A percentile compares a stretch with the other conserved stretches of the same genome.
Evolutionary conservation across 441 rosid genomes (phyloP).

Genomic region (California macrophylla): DNA sequence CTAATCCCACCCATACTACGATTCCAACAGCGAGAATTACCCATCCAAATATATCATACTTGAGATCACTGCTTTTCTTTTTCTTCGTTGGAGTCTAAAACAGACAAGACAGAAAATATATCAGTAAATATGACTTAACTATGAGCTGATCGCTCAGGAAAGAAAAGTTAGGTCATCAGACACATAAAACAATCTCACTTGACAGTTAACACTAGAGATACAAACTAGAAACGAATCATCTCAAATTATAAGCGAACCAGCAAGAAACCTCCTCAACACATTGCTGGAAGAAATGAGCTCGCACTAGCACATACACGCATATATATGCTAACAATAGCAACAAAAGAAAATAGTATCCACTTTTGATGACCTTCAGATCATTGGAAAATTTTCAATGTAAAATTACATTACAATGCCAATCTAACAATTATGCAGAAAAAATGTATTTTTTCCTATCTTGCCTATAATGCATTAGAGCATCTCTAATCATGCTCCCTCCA

Average conservation of each 20-base stretch:
- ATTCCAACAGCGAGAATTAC: slow-evolving; percentile 51
- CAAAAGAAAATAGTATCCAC: background rate
- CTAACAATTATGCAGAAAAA: background rate
- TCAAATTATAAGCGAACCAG: background rate
- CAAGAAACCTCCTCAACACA: too few relatives aligned
- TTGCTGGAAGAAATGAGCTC: background rate
- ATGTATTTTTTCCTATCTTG: background rate
- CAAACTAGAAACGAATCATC: background rate
- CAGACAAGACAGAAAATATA: slow-evolving; percentile 6
- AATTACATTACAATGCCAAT: background rate
- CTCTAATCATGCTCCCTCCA: too few relatives aligned
- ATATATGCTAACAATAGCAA: background rate
- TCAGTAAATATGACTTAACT: background rate
- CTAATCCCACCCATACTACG: slow-evolving; percentile 49
- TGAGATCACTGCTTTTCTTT: slow-evolving; percentile 43
- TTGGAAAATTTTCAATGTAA: too few relatives aligned
- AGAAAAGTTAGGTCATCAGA: background rate
- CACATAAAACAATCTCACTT: background rate
- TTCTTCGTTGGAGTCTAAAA: slow-evolving; percentile 41
- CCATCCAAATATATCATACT: slow-evolving; percentile 59
- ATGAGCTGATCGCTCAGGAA: background rate
- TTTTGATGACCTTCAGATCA: background rate
- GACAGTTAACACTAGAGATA: background rate
- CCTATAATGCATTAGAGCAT: background rate
- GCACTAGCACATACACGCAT: background rate